Evolutionary conservation across 768 basidiomycete genomes (phyloP).

Genomic region (Calocera viscosa): DNA sequence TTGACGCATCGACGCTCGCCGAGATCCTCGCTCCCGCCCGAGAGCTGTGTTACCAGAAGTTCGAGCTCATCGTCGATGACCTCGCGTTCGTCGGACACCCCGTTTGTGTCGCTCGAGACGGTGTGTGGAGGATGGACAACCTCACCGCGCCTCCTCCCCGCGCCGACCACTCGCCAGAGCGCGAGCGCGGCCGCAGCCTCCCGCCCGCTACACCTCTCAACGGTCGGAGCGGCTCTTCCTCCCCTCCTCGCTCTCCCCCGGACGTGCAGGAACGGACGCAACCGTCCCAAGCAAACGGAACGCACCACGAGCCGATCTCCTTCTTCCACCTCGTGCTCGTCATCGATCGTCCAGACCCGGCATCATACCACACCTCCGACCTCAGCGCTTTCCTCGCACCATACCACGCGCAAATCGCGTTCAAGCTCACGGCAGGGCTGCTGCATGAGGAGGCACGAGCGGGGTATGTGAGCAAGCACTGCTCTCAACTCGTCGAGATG

Average conservation of each 20-base stretch:
- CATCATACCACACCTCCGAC: constrained; percentile 36
- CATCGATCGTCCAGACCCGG: constrained; percentile 75
- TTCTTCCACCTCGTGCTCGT: constrained; percentile 76
- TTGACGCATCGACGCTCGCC: constrained; percentile 68
- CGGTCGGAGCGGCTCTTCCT: too few relatives aligned
- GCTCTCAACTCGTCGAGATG: constrained; percentile 52
- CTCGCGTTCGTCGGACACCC: constrained; percentile 92
- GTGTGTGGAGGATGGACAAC: constrained; percentile 47
- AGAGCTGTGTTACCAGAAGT: constrained; percentile 83
- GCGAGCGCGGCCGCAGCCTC: too few relatives aligned
- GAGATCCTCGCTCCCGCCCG: constrained; percentile 60
- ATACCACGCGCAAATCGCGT: constrained; percentile 79
- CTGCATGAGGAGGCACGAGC: constrained; percentile 81
- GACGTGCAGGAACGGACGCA: neutral
- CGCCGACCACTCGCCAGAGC: neutral
- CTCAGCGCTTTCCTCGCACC: constrained; percentile 69
- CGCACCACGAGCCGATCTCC: constrained; percentile 17
- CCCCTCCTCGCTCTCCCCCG: neutral
- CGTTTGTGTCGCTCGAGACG: constrained; percentile 63
- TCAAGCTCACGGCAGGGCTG: constrained; percentile 81
- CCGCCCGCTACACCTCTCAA: too few relatives aligned
- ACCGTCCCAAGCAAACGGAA: neutral
- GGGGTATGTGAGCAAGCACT: constrained; percentile 76
- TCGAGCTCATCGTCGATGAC: constrained; percentile 83
- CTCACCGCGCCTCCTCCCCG: constrained; percentile 12